Evolutionary conservation across 2,329 filamentous ascomycete species (phyloP).

Genomic region (Fusarium poae): DNA sequence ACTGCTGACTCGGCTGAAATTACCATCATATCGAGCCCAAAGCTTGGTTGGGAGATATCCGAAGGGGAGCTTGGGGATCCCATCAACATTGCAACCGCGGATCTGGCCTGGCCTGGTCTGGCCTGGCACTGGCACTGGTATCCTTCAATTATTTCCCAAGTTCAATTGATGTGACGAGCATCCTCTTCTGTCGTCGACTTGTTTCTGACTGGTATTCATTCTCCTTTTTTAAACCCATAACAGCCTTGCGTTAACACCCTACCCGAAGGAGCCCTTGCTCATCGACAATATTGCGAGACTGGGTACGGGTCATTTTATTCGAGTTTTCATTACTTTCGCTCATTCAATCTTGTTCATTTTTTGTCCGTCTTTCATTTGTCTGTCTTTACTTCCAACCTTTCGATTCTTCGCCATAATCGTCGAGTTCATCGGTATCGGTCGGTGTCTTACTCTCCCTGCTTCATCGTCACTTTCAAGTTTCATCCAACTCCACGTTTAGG

Average conservation of each 20-base stretch:
- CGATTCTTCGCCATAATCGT: neutral
- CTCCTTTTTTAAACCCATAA: constrained; percentile 16
- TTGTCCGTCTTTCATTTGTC: constrained; percentile 18
- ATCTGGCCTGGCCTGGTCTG: constrained; percentile 15
- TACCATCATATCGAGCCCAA: constrained; percentile 37
- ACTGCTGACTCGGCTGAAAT: constrained; percentile 40
- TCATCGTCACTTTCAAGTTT: constrained; percentile 13
- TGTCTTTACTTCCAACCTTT: neutral
- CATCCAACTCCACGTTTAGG: constrained; percentile 24
- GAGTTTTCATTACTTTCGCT: constrained; percentile 18
- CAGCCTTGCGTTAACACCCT: constrained; percentile 38
- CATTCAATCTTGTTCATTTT: constrained; percentile 10
- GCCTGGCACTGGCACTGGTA: too few relatives aligned
- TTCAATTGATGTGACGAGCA: constrained; percentile 14
- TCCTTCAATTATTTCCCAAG: constrained; percentile 17
- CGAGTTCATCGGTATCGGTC: neutral
- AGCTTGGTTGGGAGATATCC: constrained; percentile 24
- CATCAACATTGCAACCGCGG: constrained; percentile 32
- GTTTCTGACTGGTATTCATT: neutral
- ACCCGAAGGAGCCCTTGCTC: constrained; percentile 27
- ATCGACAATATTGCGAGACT: constrained; percentile 40
- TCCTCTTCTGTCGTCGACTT: constrained; percentile 5
- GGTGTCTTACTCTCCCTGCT: constrained; percentile 35
- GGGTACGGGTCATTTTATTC: constrained; percentile 20
- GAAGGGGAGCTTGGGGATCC: constrained; percentile 28